Conservation (phyloP, 345 rosid genomes). For the Punica granatum region DNA sequence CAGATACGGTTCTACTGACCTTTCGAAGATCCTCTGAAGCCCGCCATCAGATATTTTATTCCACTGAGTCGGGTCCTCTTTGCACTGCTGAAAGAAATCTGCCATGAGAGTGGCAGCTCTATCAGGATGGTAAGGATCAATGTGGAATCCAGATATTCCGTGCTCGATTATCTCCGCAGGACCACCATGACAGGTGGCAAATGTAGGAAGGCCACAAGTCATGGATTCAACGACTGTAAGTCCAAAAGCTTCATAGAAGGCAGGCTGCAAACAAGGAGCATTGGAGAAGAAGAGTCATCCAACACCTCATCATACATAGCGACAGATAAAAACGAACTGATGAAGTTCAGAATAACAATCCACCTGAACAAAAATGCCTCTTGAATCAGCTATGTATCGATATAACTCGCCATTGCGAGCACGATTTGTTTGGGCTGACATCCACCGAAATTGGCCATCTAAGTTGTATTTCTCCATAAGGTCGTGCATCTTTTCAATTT, state of each 20-base stretch:
- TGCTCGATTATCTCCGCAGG: slow-evolving; percentile 93
- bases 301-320: not conserved
- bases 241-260: slow-evolving; percentile 97
- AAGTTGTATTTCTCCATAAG: slow-evolving; percentile 58
- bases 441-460: slow-evolving; percentile 92
- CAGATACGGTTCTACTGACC: slow-evolving; percentile 24
- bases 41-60: slow-evolving; percentile 64
- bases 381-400: slow-evolving; percentile 82
- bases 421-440: slow-evolving; percentile 79
- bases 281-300: not conserved
- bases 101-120: slow-evolving; percentile 51
- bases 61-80: slow-evolving; percentile 77
- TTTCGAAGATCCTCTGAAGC: slow-evolving; percentile 76
- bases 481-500: slow-evolving; percentile 83
- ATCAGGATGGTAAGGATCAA: slow-evolving; percentile 94
- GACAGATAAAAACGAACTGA: not conserved
- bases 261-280: slow-evolving; percentile 54
- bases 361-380: slow-evolving; percentile 93
- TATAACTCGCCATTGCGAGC: slow-evolving; percentile 95
- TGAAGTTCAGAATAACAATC: not conserved
- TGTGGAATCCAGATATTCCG: slow-evolving; percentile 79
- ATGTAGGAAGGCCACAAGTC: slow-evolving; percentile 96
- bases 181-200: slow-evolving; percentile 94
- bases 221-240: slow-evolving; percentile 95
- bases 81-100: slow-evolving; percentile 63